Evolutionary conservation across 805 yeast genomes (phyloP).

Genomic region (Kluyveromyces starmeri): DNA sequence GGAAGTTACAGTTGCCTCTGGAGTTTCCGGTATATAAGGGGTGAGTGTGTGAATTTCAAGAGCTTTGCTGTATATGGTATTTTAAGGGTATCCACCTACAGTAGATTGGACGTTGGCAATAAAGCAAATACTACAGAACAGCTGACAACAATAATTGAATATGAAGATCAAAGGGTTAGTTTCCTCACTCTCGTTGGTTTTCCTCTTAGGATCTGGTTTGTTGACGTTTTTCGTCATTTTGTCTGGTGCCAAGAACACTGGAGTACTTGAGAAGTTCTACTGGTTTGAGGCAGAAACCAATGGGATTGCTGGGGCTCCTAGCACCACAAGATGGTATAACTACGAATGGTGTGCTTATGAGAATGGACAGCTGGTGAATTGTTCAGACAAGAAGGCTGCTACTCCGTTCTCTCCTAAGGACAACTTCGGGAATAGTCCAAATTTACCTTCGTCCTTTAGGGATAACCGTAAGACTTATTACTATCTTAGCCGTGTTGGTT

Average conservation of each 20-base stretch:
- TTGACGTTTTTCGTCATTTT: conserved; percentile 55
- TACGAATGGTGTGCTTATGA: conserved; percentile 51
- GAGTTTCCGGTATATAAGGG: too few species aligned
- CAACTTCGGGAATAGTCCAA: conserved; percentile 49
- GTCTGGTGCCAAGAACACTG: conserved; percentile 48
- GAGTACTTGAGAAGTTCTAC: conserved; percentile 58
- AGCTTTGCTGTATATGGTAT: too few species aligned
- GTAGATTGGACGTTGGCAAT: too few species aligned
- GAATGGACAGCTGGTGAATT: conserved; percentile 39
- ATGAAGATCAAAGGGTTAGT: conserved; percentile 24
- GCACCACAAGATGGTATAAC: conserved; percentile 66
- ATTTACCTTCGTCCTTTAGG: conserved; percentile 48
- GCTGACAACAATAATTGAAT: too few species aligned
- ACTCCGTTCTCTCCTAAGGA: conserved; percentile 75
- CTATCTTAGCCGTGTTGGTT: conserved; percentile 60
- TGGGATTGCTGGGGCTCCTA: conserved; percentile 35
- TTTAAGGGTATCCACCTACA: too few species aligned
- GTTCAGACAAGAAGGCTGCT: conserved; percentile 57
- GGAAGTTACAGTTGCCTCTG: too few species aligned
- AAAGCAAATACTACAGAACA: too few species aligned
- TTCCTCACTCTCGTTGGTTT: conserved; percentile 26
- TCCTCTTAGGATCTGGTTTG: conserved; percentile 39
- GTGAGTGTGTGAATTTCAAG: too few species aligned
- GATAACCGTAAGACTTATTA: conserved; percentile 44
- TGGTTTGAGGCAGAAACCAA: conserved; percentile 75